Percentiles rank a stretch among this genome's conserved stretches.
Conservation (phyloP, 2,329 filamentous ascomycete genomes). For the Graphilbum ipis-grandicollis region DNA sequence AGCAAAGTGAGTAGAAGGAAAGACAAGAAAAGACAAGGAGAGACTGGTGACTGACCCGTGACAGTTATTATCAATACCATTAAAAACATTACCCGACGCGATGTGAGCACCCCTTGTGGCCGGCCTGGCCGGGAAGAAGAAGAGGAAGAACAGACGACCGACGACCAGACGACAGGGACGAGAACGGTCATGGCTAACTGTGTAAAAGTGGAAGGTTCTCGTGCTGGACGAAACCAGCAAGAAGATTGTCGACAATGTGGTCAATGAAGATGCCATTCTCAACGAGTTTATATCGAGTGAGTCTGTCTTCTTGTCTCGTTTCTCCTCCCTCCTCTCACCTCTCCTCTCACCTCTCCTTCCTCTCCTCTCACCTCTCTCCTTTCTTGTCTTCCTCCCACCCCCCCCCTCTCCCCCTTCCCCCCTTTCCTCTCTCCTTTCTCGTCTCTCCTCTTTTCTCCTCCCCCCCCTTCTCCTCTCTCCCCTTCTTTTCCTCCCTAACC, state of each 20-base stretch:
- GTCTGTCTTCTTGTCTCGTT: slow-evolving; percentile 12
- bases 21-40: too few relatives aligned
- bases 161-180: too few relatives aligned
- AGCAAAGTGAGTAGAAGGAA: slow-evolving; percentile 53
- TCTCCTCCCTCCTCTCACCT: too few relatives aligned
- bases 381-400: background rate
- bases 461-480: too few relatives aligned
- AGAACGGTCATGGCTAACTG: too few relatives aligned
- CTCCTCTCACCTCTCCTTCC: background rate
- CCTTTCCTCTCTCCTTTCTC: background rate
- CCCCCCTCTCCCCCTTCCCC: background rate
- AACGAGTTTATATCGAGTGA: slow-evolving; percentile 90
- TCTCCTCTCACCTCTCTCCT: background rate
- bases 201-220: slow-evolving; percentile 97
- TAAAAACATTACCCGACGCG: slow-evolving; percentile 60
- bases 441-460: background rate
- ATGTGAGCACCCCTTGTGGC: slow-evolving; percentile 36
- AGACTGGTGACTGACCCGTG: too few relatives aligned
- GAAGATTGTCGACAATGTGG: slow-evolving; percentile 76
- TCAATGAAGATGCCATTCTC: slow-evolving; percentile 92
- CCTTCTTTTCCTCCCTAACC: background rate
- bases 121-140: too few relatives aligned
- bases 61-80: slow-evolving; percentile 63
- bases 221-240: slow-evolving; percentile 72
- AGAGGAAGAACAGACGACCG: too few relatives aligned